phyloP scores from a whole-genome alignment of 2,329 filamentous ascomycete species.

The Akanthomyces muscarius region DNA sequence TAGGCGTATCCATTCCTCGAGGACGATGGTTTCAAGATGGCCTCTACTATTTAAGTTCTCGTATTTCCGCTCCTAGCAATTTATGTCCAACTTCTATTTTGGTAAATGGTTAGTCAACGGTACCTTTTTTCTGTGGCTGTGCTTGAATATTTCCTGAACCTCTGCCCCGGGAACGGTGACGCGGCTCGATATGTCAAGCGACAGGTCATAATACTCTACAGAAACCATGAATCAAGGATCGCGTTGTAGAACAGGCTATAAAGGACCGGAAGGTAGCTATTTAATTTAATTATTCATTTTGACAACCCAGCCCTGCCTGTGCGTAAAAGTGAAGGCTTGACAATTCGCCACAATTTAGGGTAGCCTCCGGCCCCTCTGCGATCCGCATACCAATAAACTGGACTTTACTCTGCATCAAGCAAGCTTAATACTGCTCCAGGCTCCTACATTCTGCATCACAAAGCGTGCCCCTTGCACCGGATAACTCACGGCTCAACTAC shows the following conservation, averaged over 20 bases:
- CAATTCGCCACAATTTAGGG: constrained; percentile 3
- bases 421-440: no score
- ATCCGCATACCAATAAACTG: background rate
- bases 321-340: background rate
- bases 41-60: background rate
- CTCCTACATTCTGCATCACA: background rate
- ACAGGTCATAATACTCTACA: background rate
- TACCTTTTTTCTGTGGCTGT: background rate
- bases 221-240: background rate
- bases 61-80: constrained; percentile 5
- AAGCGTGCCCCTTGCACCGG: background rate
- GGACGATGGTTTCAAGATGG: background rate
- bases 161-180: background rate
- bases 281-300: background rate
- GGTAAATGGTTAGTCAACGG: background rate
- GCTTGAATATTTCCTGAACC: background rate
- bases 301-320: background rate
- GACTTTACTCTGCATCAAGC: background rate
- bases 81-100: background rate
- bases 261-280: background rate
- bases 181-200: background rate
- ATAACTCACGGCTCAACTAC: no score
- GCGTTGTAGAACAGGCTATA: background rate
- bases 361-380: constrained; percentile 4
- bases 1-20: background rate